Base-by-base conservation (phyloP, 192 early-diverging fungal genomes). In the Podila epicladia region DNA sequence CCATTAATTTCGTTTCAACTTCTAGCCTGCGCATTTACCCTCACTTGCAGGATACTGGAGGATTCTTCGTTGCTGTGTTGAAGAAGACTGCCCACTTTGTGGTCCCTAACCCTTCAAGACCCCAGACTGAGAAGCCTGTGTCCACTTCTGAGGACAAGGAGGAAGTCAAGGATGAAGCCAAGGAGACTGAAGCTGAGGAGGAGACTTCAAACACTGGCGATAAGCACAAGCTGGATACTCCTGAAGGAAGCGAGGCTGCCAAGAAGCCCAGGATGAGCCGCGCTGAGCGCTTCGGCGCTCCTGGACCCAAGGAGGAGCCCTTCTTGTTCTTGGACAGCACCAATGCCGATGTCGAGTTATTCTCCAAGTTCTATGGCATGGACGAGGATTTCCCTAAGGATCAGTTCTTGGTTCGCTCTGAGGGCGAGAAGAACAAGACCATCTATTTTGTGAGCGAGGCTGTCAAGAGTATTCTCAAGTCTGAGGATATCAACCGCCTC, bases 11-110 rank as follows among this genome's bases (percentile, higher is more conserved):
- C 20, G 48, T 20, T 37, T 67, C 6, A 66, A 20, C 38, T 57
- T 38, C 29, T 67, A 92, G 93, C 84, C 65, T 99, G 80, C 93
- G 98, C 38, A 91, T 99, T 38, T 95, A 95, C 75, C 96, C 98
- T 64, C 93, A 95, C 63, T 73, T 92, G 65, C 98, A 99, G 86
- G 92, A 99, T 85, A 98, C 97, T 11, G 98, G 98, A 55, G 98
- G 96, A 15, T 99, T 99, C 87, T 99, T 99, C 89, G 93, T 99
- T 24, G 96, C 97, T 32, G 95, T 99, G 11, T 86, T 99, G 62
- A 90, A 97, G 84, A 99, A 99, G 87, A 91, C 93, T 9, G 87
- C 80, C 2, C 91, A 92, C 20, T 80, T 63, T 58, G 77, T 80
- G n/a, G 77, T 80, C 26, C 77, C 77, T 50, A 85, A 82, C 74